Evolutionary conservation across 345 rosid genomes (phyloP).

Genomic region (Rhodamnia argentea): DNA sequence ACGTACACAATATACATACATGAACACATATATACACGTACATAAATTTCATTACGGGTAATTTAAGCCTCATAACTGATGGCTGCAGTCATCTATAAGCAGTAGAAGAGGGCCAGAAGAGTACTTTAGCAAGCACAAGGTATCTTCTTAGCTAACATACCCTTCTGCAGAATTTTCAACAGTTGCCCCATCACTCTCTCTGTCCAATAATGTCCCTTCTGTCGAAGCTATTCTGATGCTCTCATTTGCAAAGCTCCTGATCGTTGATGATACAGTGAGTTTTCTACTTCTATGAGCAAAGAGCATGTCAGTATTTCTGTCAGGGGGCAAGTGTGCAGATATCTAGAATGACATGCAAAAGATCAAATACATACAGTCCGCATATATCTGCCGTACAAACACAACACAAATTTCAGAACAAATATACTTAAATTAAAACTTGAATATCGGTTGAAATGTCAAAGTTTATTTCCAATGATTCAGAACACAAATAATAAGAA

Average conservation of each 20-base stretch:
- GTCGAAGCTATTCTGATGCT: background rate
- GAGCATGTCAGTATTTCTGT: background rate
- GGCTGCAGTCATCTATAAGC: background rate
- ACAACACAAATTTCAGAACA: background rate
- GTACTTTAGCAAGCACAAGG: background rate
- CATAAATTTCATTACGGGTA: background rate
- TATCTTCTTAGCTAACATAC: background rate
- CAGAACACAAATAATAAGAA: background rate
- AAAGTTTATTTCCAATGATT: background rate
- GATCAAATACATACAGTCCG: background rate
- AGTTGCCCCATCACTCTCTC: background rate
- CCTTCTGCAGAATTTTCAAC: background rate
- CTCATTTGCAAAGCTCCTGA: background rate
- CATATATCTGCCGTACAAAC: background rate
- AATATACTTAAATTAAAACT: background rate
- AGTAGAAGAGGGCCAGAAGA: background rate
- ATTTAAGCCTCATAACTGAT: background rate
- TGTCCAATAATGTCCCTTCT: background rate
- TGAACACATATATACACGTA: background rate
- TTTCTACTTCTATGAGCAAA: background rate
- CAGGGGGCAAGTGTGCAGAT: background rate
- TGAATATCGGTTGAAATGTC: background rate
- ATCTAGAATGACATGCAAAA: background rate
- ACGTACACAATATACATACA: too few species aligned
- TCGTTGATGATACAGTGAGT: background rate